A percentile compares a stretch with the other conserved stretches of the same genome.
phyloP scores from a whole-genome alignment of 1,139 yeast genomes.

The Hemisphaericaspora subhashii region DNA sequence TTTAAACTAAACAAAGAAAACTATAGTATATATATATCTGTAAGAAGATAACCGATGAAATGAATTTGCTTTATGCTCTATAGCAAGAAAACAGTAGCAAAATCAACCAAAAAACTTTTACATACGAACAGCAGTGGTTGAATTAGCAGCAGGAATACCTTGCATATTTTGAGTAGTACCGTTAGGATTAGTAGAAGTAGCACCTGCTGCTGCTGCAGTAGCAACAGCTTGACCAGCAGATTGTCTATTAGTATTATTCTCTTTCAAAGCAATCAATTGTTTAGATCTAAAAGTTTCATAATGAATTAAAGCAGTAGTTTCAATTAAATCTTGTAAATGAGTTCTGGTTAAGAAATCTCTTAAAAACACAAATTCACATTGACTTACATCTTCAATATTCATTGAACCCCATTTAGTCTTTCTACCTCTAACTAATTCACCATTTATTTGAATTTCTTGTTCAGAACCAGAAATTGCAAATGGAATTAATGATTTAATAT shows the following conservation, averaged over 20 bases:
- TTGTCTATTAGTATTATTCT: conserved; percentile 55
- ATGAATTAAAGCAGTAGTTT: conserved; percentile 84
- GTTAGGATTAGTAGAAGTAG: conserved; percentile 7
- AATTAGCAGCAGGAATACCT: conserved; percentile 4
- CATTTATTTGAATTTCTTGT: conserved; percentile 67
- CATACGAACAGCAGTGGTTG: background rate
- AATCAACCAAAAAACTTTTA: too few relatives aligned
- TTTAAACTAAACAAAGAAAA: too few relatives aligned
- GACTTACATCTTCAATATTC: conserved; percentile 89
- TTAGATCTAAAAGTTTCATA: conserved; percentile 92
- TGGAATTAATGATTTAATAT: conserved; percentile 79
- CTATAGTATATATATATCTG: too few relatives aligned
- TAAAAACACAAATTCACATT: conserved; percentile 91
- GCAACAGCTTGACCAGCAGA: conserved; percentile 10
- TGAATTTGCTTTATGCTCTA: too few relatives aligned
- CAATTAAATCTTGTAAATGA: conserved; percentile 93
- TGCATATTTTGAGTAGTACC: too few relatives aligned
- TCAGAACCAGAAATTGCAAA: conserved; percentile 97
- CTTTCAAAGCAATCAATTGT: conserved; percentile 91
- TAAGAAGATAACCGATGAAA: too few relatives aligned
- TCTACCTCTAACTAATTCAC: conserved; percentile 84
- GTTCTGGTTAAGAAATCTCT: conserved; percentile 94
- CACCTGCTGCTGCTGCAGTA: conserved; percentile 8
- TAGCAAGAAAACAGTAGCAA: too few relatives aligned
- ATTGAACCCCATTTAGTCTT: conserved; percentile 91